Percentiles rank a stretch among this genome's conserved stretches.
These are phyloP conservation scores for Platanus orientalis DNA, from an alignment of 164 flowering plant species.

Conservation along the genomic window DNA sequence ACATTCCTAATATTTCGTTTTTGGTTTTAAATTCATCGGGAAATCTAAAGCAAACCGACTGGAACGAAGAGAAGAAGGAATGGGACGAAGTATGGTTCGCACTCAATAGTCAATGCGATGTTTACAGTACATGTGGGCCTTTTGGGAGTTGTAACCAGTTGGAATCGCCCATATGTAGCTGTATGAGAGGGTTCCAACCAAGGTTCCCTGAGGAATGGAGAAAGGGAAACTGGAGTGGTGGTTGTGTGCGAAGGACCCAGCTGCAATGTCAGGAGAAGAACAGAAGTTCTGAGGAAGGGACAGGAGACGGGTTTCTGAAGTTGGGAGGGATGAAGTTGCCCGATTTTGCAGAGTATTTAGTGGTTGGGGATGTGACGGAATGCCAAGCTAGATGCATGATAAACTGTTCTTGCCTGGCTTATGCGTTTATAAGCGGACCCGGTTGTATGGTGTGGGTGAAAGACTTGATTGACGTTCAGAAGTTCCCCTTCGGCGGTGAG, in stretches of 20 bases:
- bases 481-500: too few relatives aligned
- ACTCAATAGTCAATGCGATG: slow-evolving; percentile 18
- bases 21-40: not conserved
- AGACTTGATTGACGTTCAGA: slow-evolving; percentile 10
- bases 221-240: slow-evolving; percentile 22
- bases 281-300: slow-evolving; percentile 1
- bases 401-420: slow-evolving; percentile 15
- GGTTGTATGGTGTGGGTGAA: slow-evolving; percentile 9
- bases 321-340: slow-evolving; percentile 26
- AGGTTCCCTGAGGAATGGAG: too few relatives aligned
- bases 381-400: slow-evolving; percentile 10
- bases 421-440: not conserved
- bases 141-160: slow-evolving; percentile 22
- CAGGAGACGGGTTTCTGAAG: slow-evolving; percentile 30
- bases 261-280: slow-evolving; percentile 11
- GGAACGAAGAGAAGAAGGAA: slow-evolving; percentile 7
- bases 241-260: slow-evolving; percentile 22
- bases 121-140: slow-evolving; percentile 31
- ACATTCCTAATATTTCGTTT: not conserved
- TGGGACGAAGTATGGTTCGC: not conserved
- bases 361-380: not conserved
- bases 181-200: too few relatives aligned
- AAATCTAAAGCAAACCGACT: not conserved
- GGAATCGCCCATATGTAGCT: too few relatives aligned
- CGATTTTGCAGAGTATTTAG: slow-evolving; percentile 8